Conservation (phyloP, 345 rosid genomes). For the Eucalyptus curtisii region DNA sequence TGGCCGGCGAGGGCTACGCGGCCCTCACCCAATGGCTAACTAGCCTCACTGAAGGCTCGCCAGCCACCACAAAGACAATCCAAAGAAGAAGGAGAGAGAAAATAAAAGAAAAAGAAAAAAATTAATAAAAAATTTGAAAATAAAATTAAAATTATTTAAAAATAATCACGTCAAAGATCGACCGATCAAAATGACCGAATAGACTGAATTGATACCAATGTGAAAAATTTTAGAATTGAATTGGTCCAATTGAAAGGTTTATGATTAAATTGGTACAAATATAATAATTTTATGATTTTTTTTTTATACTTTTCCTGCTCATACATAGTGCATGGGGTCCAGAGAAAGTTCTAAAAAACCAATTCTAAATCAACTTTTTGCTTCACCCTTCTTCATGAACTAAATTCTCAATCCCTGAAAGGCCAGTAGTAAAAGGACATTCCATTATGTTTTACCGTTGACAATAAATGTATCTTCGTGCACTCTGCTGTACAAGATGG, state of each 20-base stretch:
- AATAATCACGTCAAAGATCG: accelerated
- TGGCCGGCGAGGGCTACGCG: accelerated
- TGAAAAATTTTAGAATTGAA: accelerated
- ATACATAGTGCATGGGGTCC: background rate
- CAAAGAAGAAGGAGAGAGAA: no score
- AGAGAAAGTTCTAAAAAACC: background rate
- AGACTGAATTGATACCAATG: accelerated
- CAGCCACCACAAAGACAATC: accelerated
- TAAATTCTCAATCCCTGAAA: background rate
- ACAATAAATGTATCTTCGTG: background rate
- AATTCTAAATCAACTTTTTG: background rate
- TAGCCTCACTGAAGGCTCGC: accelerated
- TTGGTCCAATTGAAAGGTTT: accelerated
- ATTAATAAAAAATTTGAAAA: no score
- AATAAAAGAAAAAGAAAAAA: no score
- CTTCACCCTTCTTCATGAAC: background rate
- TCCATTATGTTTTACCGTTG: background rate
- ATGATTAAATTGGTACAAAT: accelerated
- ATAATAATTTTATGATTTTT: accelerated
- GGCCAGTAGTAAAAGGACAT: background rate
- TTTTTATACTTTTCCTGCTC: no score
- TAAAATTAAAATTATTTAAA: no score
- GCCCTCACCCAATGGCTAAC: accelerated
- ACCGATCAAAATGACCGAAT: accelerated
- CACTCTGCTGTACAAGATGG: background rate